phyloP scores from a whole-genome alignment of 1,284 basidiomycete genomes.

The Neonothopanus nambi region DNA sequence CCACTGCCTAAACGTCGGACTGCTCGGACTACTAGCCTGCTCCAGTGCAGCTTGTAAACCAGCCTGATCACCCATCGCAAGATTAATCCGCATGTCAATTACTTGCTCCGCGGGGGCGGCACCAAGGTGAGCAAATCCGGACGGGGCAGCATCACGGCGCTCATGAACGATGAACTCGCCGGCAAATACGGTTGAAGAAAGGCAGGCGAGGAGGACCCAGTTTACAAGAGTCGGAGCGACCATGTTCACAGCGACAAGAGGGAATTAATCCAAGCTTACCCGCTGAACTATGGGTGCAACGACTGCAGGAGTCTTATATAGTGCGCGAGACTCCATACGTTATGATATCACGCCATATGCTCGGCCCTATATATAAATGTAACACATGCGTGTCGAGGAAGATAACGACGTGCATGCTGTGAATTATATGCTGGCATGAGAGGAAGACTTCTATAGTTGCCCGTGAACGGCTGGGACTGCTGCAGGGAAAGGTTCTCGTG shows the following conservation, averaged over 20 bases:
- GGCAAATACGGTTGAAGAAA: slow-evolving; percentile 1
- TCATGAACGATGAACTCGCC: slow-evolving; percentile 1
- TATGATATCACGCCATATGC: too few species aligned
- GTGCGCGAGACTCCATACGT: too few species aligned
- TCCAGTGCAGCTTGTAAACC: slow-evolving; percentile 4
- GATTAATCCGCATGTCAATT: slow-evolving; percentile 4
- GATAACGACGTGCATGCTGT: too few species aligned
- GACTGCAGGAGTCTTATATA: too few species aligned
- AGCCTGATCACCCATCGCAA: slow-evolving; percentile 1
- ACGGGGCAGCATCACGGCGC: neutral
- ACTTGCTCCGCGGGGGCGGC: neutral
- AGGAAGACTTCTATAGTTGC: too few species aligned
- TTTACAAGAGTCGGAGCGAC: neutral
- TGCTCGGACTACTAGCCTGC: slow-evolving; percentile 5
- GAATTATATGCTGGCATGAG: too few species aligned
- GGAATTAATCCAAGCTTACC: too few species aligned
- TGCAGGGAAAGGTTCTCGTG: too few species aligned
- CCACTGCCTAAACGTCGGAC: slow-evolving; percentile 40
- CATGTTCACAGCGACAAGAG: neutral
- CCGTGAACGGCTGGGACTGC: too few species aligned
- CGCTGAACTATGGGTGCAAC: too few species aligned
- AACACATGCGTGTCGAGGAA: too few species aligned
- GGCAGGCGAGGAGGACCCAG: neutral
- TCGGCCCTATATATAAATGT: too few species aligned
- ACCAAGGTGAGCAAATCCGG: neutral